Evolutionary conservation across 768 basidiomycete species (phyloP), one percentile per base, ranked within the genome.

Genomic region (Ramaria rubella): DNA sequence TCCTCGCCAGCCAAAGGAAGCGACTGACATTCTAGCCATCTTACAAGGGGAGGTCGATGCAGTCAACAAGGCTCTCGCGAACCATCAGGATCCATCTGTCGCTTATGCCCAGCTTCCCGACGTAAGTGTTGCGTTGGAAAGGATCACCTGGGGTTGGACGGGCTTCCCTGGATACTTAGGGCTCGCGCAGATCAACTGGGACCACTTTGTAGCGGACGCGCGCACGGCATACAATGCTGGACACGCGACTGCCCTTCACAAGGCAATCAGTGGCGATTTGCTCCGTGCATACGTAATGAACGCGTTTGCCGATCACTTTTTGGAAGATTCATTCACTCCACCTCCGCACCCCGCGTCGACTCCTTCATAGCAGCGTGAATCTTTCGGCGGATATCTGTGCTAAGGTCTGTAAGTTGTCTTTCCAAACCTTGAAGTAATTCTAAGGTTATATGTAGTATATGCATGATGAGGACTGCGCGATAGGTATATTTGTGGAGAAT

Each of bases 71-170:
- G 59, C 61, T 3, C 29, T 58, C 12, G 15, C 12, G 11, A 9
- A 36, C n/a, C 43, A 34, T 36, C 19, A 58, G 27, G 52, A 62
- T 29, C 59, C 59, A 3, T 60, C 59, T 4, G 24, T 58, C 14
- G 61, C 34, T 34, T 60, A 60, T 52, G 26, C 23, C 59, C 29
- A 30, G n/a, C 33, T 62, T 3, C 59, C 59, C 5, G 59, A 62
- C 40, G 34, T 58, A 15, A 58, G 27, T 30, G 5, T 17, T 2
- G 14, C 60, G 48, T 29, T 62, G 27, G 30, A 53, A 31, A 5
- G n/a, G n/a, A 5, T 62, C 23, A 60, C 59, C 23, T 23, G 17
- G 7, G 23, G 9, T 8, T 55, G 61, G 17, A 31, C 31, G 6
- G 44, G 19, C 31, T n/a, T 54, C 21, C 61, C 61, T 30, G 40